phyloP scores from a whole-genome alignment of 768 basidiomycete species.

The Flagelloscypha sp. region DNA sequence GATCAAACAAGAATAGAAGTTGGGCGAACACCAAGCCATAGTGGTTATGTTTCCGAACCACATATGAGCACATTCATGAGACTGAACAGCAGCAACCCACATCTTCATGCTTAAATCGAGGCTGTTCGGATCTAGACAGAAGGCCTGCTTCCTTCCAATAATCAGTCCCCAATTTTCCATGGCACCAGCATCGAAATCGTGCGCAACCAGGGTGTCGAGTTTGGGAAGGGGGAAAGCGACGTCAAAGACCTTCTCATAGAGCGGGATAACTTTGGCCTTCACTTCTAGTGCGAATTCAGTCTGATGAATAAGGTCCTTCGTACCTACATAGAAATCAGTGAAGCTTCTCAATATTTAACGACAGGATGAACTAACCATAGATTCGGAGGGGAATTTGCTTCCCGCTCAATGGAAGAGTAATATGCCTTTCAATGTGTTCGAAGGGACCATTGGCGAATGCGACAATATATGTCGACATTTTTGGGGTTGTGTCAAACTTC shows the following conservation, averaged over 20 bases:
- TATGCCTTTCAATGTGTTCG: conserved; percentile 62
- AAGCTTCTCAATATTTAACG: not conserved
- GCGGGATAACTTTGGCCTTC: conserved; percentile 69
- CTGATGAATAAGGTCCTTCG: conserved; percentile 74
- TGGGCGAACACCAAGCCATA: conserved; percentile 84
- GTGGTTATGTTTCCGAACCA: conserved; percentile 92
- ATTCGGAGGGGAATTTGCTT: conserved; percentile 77
- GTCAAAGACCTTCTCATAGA: conserved; percentile 91
- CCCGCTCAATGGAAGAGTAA: conserved; percentile 71
- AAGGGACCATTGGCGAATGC: conserved; percentile 83
- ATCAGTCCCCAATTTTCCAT: conserved; percentile 98
- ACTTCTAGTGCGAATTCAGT: conserved; percentile 84
- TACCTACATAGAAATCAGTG: conserved; percentile 38
- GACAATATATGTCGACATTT: conserved; percentile 85
- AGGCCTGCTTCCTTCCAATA: conserved; percentile 77
- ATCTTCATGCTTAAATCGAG: conserved; percentile 70
- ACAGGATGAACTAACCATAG: conserved; percentile 46
- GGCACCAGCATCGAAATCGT: conserved; percentile 86
- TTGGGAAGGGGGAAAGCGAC: conserved; percentile 91
- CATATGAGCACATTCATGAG: conserved; percentile 85
- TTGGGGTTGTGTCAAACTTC: conserved; percentile 72
- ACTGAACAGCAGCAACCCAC: conserved; percentile 66
- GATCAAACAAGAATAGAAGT: no score
- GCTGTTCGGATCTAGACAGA: conserved; percentile 71
- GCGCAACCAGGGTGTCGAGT: conserved; percentile 78